Evolutionary conservation across 139 green algal species (phyloP).

Genomic region (Chlorella sp.): DNA sequence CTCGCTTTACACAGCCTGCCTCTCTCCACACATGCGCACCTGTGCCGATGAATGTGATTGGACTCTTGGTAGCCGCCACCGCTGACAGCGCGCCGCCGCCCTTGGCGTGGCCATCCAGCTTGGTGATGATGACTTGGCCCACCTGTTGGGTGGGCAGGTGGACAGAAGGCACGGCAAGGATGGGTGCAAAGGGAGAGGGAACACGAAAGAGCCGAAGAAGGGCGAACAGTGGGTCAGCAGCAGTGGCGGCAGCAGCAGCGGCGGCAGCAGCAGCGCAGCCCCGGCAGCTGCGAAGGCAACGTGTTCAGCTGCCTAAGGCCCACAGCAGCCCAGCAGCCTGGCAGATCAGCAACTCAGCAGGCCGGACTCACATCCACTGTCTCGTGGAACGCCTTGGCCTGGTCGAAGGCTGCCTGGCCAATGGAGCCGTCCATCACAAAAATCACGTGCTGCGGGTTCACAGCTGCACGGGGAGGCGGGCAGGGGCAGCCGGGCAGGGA

Average conservation of each 20-base stretch:
- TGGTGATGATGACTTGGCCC: slow-evolving; percentile 97
- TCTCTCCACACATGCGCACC: too few species aligned
- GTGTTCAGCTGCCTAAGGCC: too few species aligned
- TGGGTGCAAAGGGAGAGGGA: too few species aligned
- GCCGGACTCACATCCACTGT: slow-evolving; percentile 86
- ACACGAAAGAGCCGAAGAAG: too few species aligned
- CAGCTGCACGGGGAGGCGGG: slow-evolving; percentile 36
- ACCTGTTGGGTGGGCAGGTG: slow-evolving; percentile 55
- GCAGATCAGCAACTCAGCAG: too few species aligned
- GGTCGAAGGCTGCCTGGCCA: slow-evolving; percentile 96
- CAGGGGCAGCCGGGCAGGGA: too few species aligned
- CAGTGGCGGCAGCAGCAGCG: too few species aligned
- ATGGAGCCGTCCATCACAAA: slow-evolving; percentile 99
- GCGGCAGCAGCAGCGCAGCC: too few species aligned
- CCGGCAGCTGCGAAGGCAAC: too few species aligned
- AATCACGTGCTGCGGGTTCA: slow-evolving; percentile 90
- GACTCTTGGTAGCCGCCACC: slow-evolving; percentile 92
- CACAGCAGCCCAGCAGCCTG: too few species aligned
- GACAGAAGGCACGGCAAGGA: background rate
- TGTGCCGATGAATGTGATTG: slow-evolving; percentile 98
- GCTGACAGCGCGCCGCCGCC: slow-evolving; percentile 95
- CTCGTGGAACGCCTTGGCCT: slow-evolving; percentile 97
- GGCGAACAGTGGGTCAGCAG: too few species aligned
- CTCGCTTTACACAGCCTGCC: too few species aligned
- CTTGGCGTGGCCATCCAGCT: slow-evolving; percentile 99